A percentile compares a stretch with the other conserved stretches of the same genome.
Conservation (phyloP, 2,329 filamentous ascomycete species). For the Gaeumannomyces tritici region DNA sequence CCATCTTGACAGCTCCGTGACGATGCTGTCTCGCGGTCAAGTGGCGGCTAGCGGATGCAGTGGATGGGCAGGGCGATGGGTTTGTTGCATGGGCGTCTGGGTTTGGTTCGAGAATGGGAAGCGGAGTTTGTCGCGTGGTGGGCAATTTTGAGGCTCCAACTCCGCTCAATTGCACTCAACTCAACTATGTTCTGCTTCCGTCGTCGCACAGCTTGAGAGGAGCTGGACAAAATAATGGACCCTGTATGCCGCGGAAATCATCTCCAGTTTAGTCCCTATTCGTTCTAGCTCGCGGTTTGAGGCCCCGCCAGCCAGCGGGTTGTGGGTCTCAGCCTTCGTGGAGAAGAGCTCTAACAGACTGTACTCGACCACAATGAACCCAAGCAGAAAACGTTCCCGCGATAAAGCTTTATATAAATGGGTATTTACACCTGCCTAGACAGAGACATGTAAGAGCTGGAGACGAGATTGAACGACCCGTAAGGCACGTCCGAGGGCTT, state of each 20-base stretch:
- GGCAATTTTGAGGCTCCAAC: neutral
- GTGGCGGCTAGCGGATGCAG: neutral
- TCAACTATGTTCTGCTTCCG: neutral
- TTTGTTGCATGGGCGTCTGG: neutral
- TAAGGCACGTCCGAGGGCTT: too few species aligned
- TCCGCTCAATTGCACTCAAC: neutral
- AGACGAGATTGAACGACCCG: too few species aligned
- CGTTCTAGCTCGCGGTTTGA: too few species aligned
- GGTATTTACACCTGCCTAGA: too few species aligned
- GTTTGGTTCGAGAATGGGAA: neutral
- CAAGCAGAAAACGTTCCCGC: too few species aligned
- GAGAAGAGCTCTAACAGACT: too few species aligned
- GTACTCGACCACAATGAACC: too few species aligned
- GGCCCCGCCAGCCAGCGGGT: too few species aligned
- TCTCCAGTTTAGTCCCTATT: neutral
- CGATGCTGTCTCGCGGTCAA: neutral
- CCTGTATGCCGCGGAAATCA: neutral
- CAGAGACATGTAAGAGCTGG: too few species aligned
- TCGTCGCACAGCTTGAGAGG: neutral
- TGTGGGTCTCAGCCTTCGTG: neutral
- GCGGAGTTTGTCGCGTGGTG: neutral
- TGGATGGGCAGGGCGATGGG: neutral
- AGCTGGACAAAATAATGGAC: neutral
- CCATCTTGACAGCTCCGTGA: slow-evolving; percentile 30
- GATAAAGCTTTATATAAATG: too few species aligned